phyloP scores from a whole-genome alignment of 2,329 filamentous ascomycete species.

The Diplodia sapinea region DNA sequence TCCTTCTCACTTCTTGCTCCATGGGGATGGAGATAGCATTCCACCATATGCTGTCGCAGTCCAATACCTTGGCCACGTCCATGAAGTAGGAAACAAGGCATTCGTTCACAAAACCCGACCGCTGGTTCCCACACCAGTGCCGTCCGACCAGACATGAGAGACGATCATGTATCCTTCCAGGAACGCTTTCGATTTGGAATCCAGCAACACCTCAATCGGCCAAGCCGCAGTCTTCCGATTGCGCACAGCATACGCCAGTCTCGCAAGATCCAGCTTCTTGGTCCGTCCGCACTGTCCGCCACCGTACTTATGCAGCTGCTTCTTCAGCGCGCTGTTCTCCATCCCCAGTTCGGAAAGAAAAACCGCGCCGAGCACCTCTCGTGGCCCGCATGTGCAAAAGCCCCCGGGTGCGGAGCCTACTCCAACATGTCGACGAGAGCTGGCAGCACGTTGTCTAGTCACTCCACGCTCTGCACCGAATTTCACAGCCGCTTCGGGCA shows the following conservation, averaged over 20 bases:
- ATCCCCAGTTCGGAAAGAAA: background rate
- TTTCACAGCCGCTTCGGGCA: background rate
- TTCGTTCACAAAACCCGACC: background rate
- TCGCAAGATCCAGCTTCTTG: background rate
- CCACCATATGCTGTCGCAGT: background rate
- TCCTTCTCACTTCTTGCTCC: background rate
- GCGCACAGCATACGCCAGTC: background rate
- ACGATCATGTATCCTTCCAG: background rate
- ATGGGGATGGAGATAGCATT: background rate
- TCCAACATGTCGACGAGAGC: background rate
- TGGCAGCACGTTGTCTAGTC: background rate
- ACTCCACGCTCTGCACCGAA: background rate
- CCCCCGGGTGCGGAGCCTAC: background rate
- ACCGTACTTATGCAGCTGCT: background rate
- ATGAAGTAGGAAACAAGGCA: background rate
- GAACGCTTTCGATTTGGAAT: background rate
- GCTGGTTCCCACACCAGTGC: background rate
- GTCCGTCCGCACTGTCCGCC: background rate
- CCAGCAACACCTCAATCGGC: background rate
- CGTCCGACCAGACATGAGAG: background rate
- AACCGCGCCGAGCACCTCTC: background rate
- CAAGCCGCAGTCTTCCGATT: background rate
- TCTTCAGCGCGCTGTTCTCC: background rate
- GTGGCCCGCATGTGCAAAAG: background rate
- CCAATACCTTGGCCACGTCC: background rate